Evolutionary conservation across 495 filamentous ascomycete species (phyloP).

Genomic region (Penicillium canescens): DNA sequence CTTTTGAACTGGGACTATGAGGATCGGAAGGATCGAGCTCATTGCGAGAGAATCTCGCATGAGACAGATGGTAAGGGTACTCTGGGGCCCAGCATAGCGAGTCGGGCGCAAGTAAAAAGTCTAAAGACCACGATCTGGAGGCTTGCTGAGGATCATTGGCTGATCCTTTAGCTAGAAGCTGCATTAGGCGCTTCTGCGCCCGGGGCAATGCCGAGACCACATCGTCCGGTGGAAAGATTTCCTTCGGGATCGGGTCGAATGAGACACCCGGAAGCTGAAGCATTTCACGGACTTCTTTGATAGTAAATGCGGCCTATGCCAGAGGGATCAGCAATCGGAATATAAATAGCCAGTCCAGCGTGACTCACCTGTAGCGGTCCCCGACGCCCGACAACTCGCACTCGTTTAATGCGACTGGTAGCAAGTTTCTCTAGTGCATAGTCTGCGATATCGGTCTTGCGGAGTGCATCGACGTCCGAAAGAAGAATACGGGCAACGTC

Average conservation of each 20-base stretch:
- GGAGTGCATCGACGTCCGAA: conserved; percentile 65
- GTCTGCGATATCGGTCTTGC: conserved; percentile 84
- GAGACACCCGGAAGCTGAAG: conserved; percentile 72
- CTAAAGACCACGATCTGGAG: conserved; percentile 75
- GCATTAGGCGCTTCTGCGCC: conserved; percentile 71
- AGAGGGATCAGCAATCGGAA: not conserved
- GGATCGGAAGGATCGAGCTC: conserved; percentile 46
- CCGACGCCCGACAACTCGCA: conserved; percentile 81
- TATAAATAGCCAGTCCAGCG: not conserved
- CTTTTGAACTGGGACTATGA: conserved; percentile 44
- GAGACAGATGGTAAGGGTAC: conserved; percentile 48
- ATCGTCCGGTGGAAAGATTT: conserved; percentile 58
- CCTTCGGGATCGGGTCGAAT: conserved; percentile 67
- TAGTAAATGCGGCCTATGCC: conserved; percentile 82
- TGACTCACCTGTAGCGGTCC: conserved; percentile 76
- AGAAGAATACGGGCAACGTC: conserved; percentile 91
- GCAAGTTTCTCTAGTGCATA: conserved; percentile 73
- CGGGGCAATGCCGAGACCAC: conserved; percentile 66
- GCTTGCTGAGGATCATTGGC: conserved; percentile 43
- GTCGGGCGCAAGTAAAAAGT: conserved; percentile 77
- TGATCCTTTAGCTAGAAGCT: conserved; percentile 77
- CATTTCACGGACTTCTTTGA: conserved; percentile 88
- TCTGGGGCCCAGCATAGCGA: conserved; percentile 57
- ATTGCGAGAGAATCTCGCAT: conserved; percentile 69
- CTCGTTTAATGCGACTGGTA: conserved; percentile 73